Evolutionary conservation across 2,329 filamentous ascomycete genomes (phyloP).

Genomic region (Colletotrichum cereale): DNA sequence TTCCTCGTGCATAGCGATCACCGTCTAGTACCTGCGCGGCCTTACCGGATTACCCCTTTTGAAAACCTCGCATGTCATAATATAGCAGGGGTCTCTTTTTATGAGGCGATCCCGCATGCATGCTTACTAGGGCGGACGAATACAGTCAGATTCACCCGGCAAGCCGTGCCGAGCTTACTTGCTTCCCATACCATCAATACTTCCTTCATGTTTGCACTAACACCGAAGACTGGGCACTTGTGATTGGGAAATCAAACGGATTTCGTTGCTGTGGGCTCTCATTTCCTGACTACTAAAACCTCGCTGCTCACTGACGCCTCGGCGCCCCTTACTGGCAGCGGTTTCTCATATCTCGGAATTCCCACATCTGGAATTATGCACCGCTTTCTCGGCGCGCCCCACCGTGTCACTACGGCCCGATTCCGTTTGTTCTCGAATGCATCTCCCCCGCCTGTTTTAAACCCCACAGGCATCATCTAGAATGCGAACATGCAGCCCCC

Average conservation of each 20-base stretch:
- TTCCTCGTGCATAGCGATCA: not conserved
- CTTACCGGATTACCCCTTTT: too few relatives aligned
- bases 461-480: slow-evolving; percentile 31
- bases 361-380: slow-evolving; percentile 3
- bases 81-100: not conserved
- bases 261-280: not conserved
- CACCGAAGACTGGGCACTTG: not conserved
- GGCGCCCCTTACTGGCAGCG: slow-evolving; percentile 19
- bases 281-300: not conserved
- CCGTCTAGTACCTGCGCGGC: not conserved
- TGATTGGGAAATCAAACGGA: not conserved
- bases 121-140: not conserved
- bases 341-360: slow-evolving; percentile 1
- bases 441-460: slow-evolving; percentile 16
- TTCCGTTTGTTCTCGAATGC: slow-evolving; percentile 13
- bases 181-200: not conserved
- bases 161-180: not conserved
- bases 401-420: not conserved
- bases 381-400: not conserved
- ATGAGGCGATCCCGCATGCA: not conserved
- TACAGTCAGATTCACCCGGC: too few relatives aligned
- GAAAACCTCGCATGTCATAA: not conserved
- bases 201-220: not conserved
- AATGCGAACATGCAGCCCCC: slow-evolving; percentile 18
- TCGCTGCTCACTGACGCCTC: not conserved